Evolutionary conservation across 176 grass and related monocot species (phyloP), one percentile per base, ranked within the genome.

Genomic region (Oryza longistaminata): DNA sequence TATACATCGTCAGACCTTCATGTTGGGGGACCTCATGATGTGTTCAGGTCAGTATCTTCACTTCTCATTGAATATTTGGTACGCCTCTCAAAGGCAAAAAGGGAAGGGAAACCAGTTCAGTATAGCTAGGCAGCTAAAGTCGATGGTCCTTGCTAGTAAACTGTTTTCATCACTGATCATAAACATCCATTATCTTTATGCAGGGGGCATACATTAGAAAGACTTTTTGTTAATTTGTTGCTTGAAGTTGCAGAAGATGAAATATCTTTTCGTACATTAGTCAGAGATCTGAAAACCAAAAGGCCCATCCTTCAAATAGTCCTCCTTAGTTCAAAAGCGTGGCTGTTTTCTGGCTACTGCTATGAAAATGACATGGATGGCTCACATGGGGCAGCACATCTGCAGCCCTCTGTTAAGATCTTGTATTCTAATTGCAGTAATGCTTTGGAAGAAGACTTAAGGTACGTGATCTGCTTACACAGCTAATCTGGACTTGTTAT

Each of bases 171-270:
- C 35, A 37, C 35, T 37, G 58, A 84, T 77, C 72, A 52, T 85
- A 31, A 2, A 35, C 35, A 61, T 75, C 26, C 12, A 49, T 84
- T 82, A 77, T 87, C 50, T 80, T 33, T 85, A 22, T 80, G 76
- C 87, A 95, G 96, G 88, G 71, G 72, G 50, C 87, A 95, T 75
- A 94, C 87, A 29, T 49, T 95, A 31, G 85, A 89, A 90, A 89
- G 83, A 81, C 64, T 95, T 68, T 92, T 98, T 87, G 91, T 88
- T 67, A 92, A 92, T 86, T 64, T 94, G 66, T 75, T 98, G 68
- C 87, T 98, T 8, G 84, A 95, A 93, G 78, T 83, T 43, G 96
- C 93, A 29, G 91, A 98, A 83, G 91, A 98, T 83, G 96, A 98
- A 85, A 91, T 92, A 69, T 95, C 91, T 90, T 98, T 95, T 65